Evolutionary conservation across 371 early-diverging fungal species (phyloP).

Genomic region (Circinella umbellata): DNA sequence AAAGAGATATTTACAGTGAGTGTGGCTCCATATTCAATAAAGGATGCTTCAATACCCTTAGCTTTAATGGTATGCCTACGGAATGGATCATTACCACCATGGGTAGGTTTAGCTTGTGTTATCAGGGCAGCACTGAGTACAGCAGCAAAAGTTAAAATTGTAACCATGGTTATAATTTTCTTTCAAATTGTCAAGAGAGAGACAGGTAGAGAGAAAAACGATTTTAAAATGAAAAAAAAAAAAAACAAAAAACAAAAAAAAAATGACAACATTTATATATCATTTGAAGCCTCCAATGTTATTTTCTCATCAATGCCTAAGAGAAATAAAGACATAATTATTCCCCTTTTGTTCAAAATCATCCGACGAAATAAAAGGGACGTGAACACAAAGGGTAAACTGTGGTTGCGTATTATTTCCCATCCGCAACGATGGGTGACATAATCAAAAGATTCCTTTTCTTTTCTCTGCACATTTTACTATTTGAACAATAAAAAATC

Average conservation of each 20-base stretch:
- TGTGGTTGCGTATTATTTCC: not conserved
- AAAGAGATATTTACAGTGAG: constrained; percentile 16
- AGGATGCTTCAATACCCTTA: constrained; percentile 28
- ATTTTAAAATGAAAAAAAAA: too few relatives aligned
- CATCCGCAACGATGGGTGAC: too few relatives aligned
- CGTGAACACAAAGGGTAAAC: not conserved
- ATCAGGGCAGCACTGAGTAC: not conserved
- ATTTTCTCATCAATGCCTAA: not conserved
- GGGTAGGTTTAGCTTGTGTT: not conserved
- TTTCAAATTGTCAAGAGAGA: too few relatives aligned
- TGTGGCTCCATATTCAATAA: constrained; percentile 29
- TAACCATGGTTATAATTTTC: not conserved
- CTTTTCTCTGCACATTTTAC: too few relatives aligned
- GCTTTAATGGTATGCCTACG: constrained; percentile 31
- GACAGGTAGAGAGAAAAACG: too few relatives aligned
- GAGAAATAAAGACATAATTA: not conserved
- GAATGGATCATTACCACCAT: not conserved
- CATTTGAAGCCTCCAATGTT: too few relatives aligned
- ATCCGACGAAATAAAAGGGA: not conserved
- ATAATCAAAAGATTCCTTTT: too few relatives aligned
- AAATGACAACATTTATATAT: too few relatives aligned
- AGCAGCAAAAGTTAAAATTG: not conserved
- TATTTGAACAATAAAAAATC: too few relatives aligned
- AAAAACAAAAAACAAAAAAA: too few relatives aligned
- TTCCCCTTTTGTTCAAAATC: constrained; percentile 1